Evolutionary conservation across 1,284 basidiomycete species (phyloP).

Genomic region (Papiliotrema nemorosa): DNA sequence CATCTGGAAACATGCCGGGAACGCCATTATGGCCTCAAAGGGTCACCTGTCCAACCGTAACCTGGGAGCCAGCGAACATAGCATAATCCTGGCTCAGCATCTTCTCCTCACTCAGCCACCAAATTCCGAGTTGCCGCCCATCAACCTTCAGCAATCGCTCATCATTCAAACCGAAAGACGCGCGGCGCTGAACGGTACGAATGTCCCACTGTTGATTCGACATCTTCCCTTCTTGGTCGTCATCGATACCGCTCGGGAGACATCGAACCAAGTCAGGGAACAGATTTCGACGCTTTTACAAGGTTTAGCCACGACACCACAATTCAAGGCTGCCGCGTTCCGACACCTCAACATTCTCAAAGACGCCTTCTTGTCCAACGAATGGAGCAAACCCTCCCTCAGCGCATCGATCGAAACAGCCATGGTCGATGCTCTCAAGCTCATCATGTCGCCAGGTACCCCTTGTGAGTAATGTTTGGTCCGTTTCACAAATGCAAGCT

Average conservation of each 20-base stretch:
- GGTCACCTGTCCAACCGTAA: slow-evolving; percentile 27
- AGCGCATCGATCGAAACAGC: slow-evolving; percentile 35
- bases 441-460: slow-evolving; percentile 45
- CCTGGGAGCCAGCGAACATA: slow-evolving; percentile 24
- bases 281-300: slow-evolving; percentile 26
- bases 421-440: slow-evolving; percentile 45
- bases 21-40: slow-evolving; percentile 17
- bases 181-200: slow-evolving; percentile 24
- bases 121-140: slow-evolving; percentile 28
- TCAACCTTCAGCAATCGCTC: slow-evolving; percentile 33
- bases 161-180: slow-evolving; percentile 36
- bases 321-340: slow-evolving; percentile 48
- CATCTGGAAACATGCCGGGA: slow-evolving; percentile 33
- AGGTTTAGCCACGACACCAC: slow-evolving; percentile 33
- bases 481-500: background rate
- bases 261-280: slow-evolving; percentile 20
- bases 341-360: slow-evolving; percentile 43
- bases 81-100: slow-evolving; percentile 33
- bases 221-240: slow-evolving; percentile 43
- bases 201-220: slow-evolving; percentile 34
- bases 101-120: slow-evolving; percentile 33
- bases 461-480: slow-evolving; percentile 14
- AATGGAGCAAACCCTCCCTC: slow-evolving; percentile 37
- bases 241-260: slow-evolving; percentile 18
- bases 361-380: slow-evolving; percentile 43